A percentile compares a stretch with the other conserved stretches of the same genome.
Conservation (phyloP, 225 moss, liverwort and hornwort genomes). For the Pseudoscleropodium purum region DNA sequence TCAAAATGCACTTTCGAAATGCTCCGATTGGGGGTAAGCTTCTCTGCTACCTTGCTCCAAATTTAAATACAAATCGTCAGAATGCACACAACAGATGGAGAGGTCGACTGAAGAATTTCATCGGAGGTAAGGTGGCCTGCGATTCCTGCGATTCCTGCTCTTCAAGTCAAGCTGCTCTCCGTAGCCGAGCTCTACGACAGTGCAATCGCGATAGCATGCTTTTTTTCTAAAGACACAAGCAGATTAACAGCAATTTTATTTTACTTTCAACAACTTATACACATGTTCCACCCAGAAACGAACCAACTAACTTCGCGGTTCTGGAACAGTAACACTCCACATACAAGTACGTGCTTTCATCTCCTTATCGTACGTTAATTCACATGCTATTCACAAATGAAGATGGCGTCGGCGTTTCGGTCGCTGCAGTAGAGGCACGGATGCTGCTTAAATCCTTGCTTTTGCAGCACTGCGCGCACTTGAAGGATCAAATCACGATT, state of each 20-base stretch:
- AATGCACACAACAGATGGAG: background rate
- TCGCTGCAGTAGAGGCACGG: constrained; percentile 76
- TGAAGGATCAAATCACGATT: constrained; percentile 47
- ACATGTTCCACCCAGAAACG: background rate
- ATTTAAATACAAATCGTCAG: background rate
- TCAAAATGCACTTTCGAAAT: background rate
- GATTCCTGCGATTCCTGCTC: background rate
- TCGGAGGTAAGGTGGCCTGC: background rate
- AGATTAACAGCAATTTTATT: background rate
- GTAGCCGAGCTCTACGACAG: background rate
- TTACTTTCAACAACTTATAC: background rate
- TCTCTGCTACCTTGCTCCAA: background rate
- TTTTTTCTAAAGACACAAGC: background rate
- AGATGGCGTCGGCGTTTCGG: constrained; percentile 24
- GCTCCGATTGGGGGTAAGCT: background rate
- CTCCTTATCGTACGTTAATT: background rate
- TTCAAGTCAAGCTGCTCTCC: background rate
- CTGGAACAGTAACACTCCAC: background rate
- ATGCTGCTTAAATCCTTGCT: constrained; percentile 71
- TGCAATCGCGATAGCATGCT: background rate
- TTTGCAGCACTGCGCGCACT: constrained; percentile 48
- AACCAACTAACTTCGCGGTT: background rate
- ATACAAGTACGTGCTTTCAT: background rate
- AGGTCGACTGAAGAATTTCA: background rate
- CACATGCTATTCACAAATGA: constrained; percentile 32